Conservation (phyloP, 2,329 filamentous ascomycete species). For the Cladophialophora bantiana region DNA sequence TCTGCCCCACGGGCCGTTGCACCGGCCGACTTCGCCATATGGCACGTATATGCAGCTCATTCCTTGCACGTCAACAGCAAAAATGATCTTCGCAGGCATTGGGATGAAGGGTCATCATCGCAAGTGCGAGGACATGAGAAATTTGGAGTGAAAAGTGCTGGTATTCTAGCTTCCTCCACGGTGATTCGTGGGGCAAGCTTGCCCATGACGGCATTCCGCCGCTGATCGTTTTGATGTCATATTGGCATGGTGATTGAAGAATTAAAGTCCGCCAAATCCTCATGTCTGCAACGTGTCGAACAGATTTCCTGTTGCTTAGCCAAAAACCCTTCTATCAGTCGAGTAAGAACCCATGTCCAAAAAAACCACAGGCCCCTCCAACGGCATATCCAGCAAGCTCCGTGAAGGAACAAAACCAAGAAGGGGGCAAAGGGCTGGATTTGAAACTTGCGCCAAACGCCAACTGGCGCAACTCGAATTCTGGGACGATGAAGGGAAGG, state of each 20-base stretch:
- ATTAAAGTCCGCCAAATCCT: not conserved
- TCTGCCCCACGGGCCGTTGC: not conserved
- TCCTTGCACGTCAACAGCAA: not conserved
- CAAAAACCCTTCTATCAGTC: not conserved
- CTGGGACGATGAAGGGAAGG: conserved; percentile 37
- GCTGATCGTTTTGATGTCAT: conserved; percentile 22
- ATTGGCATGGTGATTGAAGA: not conserved
- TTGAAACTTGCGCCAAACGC: conserved; percentile 31
- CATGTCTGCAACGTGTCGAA: not conserved
- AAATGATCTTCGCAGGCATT: not conserved
- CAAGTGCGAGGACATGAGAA: not conserved
- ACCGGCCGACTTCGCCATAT: not conserved
- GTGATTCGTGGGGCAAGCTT: not conserved
- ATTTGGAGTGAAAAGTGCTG: not conserved
- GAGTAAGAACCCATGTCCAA: conserved; percentile 6
- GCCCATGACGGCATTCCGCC: conserved; percentile 15
- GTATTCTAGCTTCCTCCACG: not conserved
- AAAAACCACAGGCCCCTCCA: conserved; percentile 25
- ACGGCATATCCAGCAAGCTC: conserved; percentile 32
- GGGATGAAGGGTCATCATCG: not conserved
- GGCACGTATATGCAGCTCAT: not conserved
- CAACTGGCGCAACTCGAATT: conserved; percentile 37
- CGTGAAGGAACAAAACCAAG: conserved; percentile 33
- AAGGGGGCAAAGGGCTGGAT: conserved; percentile 35
- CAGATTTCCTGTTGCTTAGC: not conserved